These are phyloP conservation scores for Ammopiptanthus mongolicus DNA, from an alignment of 306 rosid genomes.

Conservation along the genomic window DNA sequence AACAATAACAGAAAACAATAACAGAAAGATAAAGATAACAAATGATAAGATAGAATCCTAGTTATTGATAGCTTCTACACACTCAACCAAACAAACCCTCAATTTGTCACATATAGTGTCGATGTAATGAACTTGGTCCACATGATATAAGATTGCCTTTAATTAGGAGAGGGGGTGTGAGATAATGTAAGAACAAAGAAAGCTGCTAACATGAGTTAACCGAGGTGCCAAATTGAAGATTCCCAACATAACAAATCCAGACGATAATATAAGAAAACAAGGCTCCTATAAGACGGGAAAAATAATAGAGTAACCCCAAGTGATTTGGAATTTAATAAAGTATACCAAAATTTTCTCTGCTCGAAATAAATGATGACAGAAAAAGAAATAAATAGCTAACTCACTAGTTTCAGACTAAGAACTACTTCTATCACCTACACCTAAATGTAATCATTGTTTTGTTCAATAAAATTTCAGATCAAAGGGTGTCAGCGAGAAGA, in stretches of 20 bases:
- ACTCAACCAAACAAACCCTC: neutral
- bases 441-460: conserved; percentile 36
- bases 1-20: too few species aligned
- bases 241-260: neutral
- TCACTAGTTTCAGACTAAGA: neutral
- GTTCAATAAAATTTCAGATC: conserved; percentile 22
- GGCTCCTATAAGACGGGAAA: neutral
- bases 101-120: neutral
- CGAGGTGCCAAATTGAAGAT: neutral
- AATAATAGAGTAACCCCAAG: neutral
- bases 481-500: conserved; percentile 15
- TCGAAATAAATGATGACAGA: conserved; percentile 17
- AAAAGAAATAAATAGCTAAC: conserved; percentile 15
- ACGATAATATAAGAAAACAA: neutral
- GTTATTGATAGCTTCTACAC: too few species aligned
- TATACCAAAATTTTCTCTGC: conserved; percentile 27
- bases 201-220: neutral
- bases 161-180: neutral
- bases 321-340: neutral
- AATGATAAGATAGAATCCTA: too few species aligned
- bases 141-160: neutral
- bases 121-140: neutral
- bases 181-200: neutral
- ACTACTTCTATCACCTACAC: conserved; percentile 35
- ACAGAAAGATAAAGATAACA: too few species aligned